phyloP scores from a whole-genome alignment of 1,284 basidiomycete genomes.

The Retiboletus flavoniger region DNA sequence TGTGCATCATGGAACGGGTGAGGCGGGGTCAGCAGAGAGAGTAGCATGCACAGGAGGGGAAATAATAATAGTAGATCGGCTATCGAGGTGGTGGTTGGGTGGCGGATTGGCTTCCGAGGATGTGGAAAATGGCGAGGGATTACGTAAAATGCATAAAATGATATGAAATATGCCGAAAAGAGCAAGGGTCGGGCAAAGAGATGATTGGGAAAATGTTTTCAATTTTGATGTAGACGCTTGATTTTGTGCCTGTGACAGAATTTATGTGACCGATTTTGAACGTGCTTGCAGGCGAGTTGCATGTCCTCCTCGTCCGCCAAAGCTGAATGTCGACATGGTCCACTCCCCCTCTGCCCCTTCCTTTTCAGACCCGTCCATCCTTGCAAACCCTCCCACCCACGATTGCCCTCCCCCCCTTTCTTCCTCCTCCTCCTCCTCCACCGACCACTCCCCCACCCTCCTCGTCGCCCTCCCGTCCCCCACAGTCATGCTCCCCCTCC shows the following conservation, averaged over 20 bases:
- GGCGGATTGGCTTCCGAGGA: slow-evolving; percentile 4
- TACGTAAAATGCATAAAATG: slow-evolving; percentile 26
- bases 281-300: slow-evolving; percentile 25
- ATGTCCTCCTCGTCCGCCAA: slow-evolving; percentile 20
- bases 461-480: slow-evolving; percentile 23
- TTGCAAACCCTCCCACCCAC: background rate
- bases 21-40: slow-evolving; percentile 14
- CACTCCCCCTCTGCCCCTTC: background rate
- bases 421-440: slow-evolving; percentile 33
- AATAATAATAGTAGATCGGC: slow-evolving; percentile 13
- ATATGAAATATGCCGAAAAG: slow-evolving; percentile 17
- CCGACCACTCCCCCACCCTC: slow-evolving; percentile 12
- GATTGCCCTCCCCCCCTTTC: slow-evolving; percentile 37
- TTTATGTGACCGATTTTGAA: slow-evolving; percentile 29
- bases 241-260: slow-evolving; percentile 39
- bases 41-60: slow-evolving; percentile 5
- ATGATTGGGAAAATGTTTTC: slow-evolving; percentile 32
- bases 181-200: slow-evolving; percentile 21
- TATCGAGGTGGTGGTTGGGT: slow-evolving; percentile 1
- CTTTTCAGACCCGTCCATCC: background rate
- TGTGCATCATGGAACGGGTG: slow-evolving; percentile 30
- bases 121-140: slow-evolving; percentile 6
- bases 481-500: too few relatives aligned
- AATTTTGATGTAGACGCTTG: slow-evolving; percentile 28
- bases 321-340: background rate